A percentile compares a stretch with the other conserved stretches of the same genome.
phyloP scores from a whole-genome alignment of 2,329 filamentous ascomycete genomes.

The Lasiodiplodia citricola region DNA sequence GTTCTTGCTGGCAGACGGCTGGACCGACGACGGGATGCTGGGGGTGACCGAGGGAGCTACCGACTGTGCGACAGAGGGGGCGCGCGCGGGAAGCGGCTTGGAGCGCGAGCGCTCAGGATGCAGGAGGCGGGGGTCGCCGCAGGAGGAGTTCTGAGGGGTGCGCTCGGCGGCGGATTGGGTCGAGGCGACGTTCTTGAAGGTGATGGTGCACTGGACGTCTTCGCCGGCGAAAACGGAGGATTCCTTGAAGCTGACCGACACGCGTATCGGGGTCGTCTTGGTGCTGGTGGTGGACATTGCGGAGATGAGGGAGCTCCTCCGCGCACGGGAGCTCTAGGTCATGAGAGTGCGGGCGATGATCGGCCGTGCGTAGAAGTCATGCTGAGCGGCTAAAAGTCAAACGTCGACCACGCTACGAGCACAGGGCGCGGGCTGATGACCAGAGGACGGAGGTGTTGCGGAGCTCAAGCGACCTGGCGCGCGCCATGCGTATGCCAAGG shows the following conservation, averaged over 20 bases:
- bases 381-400: background rate
- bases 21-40: slow-evolving; percentile 45
- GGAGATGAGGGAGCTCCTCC: slow-evolving; percentile 27
- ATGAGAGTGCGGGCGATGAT: slow-evolving; percentile 25
- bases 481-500: slow-evolving; percentile 17
- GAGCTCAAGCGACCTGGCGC: slow-evolving; percentile 19
- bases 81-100: slow-evolving; percentile 31
- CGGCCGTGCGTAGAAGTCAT: slow-evolving; percentile 21
- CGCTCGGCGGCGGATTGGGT: slow-evolving; percentile 45
- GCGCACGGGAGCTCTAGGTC: slow-evolving; percentile 27
- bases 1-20: slow-evolving; percentile 22
- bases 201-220: slow-evolving; percentile 93
- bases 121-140: slow-evolving; percentile 28
- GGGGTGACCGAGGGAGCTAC: slow-evolving; percentile 34
- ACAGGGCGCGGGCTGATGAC: slow-evolving; percentile 22
- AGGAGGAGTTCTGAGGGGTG: slow-evolving; percentile 38
- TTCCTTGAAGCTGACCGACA: slow-evolving; percentile 94
- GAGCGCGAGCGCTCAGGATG: slow-evolving; percentile 25
- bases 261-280: slow-evolving; percentile 74
- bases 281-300: slow-evolving; percentile 25
- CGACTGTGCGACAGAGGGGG: slow-evolving; percentile 32
- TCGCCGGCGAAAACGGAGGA: slow-evolving; percentile 96
- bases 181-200: slow-evolving; percentile 81
- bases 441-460: slow-evolving; percentile 24
- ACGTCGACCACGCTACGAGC: slow-evolving; percentile 3